phyloP scores from a whole-genome alignment of 768 basidiomycete species.

The Pleurotus eryngii region DNA sequence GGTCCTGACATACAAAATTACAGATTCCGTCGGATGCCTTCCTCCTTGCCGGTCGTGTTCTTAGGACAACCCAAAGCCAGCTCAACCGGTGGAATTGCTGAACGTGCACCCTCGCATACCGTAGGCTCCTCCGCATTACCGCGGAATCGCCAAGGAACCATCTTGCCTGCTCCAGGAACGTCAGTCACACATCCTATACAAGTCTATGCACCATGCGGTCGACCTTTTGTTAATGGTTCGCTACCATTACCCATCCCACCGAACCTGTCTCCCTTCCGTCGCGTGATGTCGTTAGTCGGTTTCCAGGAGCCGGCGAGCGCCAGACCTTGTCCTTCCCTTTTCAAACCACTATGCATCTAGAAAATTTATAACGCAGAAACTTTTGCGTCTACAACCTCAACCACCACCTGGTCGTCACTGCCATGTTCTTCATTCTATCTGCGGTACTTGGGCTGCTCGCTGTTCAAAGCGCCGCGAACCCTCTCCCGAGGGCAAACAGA shows the following conservation, averaged over 20 bases:
- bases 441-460: background rate
- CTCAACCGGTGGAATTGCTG: no score
- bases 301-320: background rate
- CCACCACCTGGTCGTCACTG: background rate
- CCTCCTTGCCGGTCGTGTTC: no score
- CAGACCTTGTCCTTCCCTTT: background rate
- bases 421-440: background rate
- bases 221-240: background rate
- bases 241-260: background rate
- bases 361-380: background rate
- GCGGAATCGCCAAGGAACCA: background rate
- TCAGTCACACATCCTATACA: background rate
- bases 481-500: slow-evolving; percentile 12
- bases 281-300: background rate
- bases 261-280: background rate
- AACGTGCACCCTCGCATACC: no score
- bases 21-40: no score
- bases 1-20: no score
- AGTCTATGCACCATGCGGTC: background rate
- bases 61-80: no score
- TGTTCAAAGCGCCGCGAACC: background rate
- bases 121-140: background rate
- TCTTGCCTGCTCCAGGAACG: background rate
- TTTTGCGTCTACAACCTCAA: background rate
- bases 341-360: background rate